Percentiles rank a stretch among this genome's conserved stretches.
Evolutionary conservation across 2,329 filamentous ascomycete genomes (phyloP).

Genomic region (Drechslerella coelobrocha): DNA sequence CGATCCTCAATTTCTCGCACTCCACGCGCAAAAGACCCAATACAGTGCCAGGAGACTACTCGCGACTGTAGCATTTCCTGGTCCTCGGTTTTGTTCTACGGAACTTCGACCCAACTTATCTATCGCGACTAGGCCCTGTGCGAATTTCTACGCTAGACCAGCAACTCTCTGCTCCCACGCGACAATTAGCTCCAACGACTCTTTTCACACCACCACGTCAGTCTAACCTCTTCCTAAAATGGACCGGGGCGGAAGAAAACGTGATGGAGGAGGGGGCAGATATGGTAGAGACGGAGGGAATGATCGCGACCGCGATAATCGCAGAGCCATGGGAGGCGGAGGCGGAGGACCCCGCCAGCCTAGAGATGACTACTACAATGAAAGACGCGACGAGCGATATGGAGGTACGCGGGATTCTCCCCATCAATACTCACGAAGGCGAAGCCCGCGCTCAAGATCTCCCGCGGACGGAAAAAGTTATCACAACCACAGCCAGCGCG

Average conservation of each 20-base stretch:
- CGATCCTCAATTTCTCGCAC: neutral
- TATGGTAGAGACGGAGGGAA: slow-evolving; percentile 13
- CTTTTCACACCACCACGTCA: neutral
- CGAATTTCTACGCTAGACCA: too few species aligned
- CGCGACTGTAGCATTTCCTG: neutral
- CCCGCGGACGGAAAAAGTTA: slow-evolving; percentile 42
- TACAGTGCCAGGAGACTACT: neutral
- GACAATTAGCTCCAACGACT: neutral
- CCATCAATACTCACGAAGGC: slow-evolving; percentile 45
- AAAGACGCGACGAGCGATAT: slow-evolving; percentile 34
- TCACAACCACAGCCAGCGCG: slow-evolving; percentile 23
- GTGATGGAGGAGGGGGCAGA: slow-evolving; percentile 22
- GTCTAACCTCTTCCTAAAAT: slow-evolving; percentile 8
- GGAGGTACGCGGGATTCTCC: slow-evolving; percentile 46
- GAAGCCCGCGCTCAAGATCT: slow-evolving; percentile 49
- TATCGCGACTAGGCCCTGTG: too few species aligned
- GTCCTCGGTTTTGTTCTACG: neutral
- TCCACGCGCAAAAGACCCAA: too few species aligned
- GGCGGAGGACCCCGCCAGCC: slow-evolving; percentile 15
- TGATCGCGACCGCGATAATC: slow-evolving; percentile 9
- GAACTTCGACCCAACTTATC: neutral
- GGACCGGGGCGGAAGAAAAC: slow-evolving; percentile 39
- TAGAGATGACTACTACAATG: slow-evolving; percentile 41
- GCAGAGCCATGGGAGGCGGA: slow-evolving; percentile 3
- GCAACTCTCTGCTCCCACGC: neutral